Base-by-base conservation (phyloP, 2,329 filamentous ascomycete genomes). In the Penicillium brasilianum region DNA sequence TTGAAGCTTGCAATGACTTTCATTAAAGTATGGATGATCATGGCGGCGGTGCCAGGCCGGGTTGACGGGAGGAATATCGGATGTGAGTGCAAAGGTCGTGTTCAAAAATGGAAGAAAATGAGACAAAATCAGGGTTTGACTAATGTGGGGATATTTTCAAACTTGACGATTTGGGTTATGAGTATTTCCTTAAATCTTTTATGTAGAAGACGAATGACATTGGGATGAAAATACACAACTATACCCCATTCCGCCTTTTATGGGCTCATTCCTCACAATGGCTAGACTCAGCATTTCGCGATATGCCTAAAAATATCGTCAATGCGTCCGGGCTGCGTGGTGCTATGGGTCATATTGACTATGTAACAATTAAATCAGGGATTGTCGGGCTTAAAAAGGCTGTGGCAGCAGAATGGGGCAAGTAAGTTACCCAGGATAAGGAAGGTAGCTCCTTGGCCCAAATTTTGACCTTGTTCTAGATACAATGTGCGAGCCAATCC, bases 401-500 rank as follows among this genome's bases (percentile, higher is more conserved):
- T 4, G 81, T 85, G 66, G 83, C 82, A 0, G 82, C 84, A 6
- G 83, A 85, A 74, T 85, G 83, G 83, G 81, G 82, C n/a, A 63
- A 59, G 63, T 64, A 41, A 43, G 48, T 57, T 25, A 20, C 11
- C 18, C 4, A 3, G 3, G 30, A n/a, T n/a, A 16, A 18, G 10
- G 22, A n/a, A 25, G 2, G 7, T 4, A 28, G 13, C 2, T 11
- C 5, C 28, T n/a, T n/a, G 32, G 14, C 16, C 30, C 10, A 44
- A 20, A 8, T 41, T 5, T 49, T 30, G 32, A 44, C 18, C 36
- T 20, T 34, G 20, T 8, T 37, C 39, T 30, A 63, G 61, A 46
- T 63, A 58, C 22, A 61, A 61, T 55, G 90, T 94, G 11, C 81
- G 91, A 55, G 85, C 87, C 37, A 94, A 94, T 75, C 90, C 90